Evolutionary conservation across 2,329 filamentous ascomycete species (phyloP).

Genomic region (Fusarium staphyleae): DNA sequence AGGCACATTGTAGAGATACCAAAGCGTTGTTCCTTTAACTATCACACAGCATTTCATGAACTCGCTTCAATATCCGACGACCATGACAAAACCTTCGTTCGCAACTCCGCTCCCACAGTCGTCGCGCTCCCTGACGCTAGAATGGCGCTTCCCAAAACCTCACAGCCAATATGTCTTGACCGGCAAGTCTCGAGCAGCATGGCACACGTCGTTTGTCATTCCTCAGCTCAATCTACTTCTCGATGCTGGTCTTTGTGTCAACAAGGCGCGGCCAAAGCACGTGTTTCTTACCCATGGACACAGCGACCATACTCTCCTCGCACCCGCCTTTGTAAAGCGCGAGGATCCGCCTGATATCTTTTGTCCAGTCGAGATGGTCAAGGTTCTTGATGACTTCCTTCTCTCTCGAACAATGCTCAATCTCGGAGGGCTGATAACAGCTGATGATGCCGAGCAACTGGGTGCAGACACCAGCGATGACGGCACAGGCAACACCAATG

Average conservation of each 20-base stretch:
- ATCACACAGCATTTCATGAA: too few species aligned
- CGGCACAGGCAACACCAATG: neutral
- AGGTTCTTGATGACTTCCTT: conserved; percentile 51
- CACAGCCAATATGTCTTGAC: conserved; percentile 53
- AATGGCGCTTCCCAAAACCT: conserved; percentile 55
- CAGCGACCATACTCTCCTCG: conserved; percentile 54
- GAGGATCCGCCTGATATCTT: conserved; percentile 56
- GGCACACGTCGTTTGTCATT: conserved; percentile 60
- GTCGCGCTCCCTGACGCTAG: conserved; percentile 52
- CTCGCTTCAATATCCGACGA: too few species aligned
- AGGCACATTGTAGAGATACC: too few species aligned
- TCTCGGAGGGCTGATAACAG: conserved; percentile 47
- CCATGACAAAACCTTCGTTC: conserved; percentile 41
- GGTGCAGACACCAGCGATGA: conserved; percentile 14
- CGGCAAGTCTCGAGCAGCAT: conserved; percentile 57
- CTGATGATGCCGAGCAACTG: conserved; percentile 37
- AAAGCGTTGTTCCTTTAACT: too few species aligned
- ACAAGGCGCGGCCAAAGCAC: conserved; percentile 55
- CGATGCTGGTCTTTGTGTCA: conserved; percentile 56
- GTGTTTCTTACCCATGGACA: conserved; percentile 60
- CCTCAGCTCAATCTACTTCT: conserved; percentile 58
- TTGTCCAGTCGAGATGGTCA: conserved; percentile 52
- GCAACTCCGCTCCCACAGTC: conserved; percentile 55
- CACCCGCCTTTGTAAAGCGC: conserved; percentile 53
- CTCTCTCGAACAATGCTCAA: conserved; percentile 53